phyloP scores from a whole-genome alignment of 805 yeast genomes.

The Wickerhamomyces strasburgensis region DNA sequence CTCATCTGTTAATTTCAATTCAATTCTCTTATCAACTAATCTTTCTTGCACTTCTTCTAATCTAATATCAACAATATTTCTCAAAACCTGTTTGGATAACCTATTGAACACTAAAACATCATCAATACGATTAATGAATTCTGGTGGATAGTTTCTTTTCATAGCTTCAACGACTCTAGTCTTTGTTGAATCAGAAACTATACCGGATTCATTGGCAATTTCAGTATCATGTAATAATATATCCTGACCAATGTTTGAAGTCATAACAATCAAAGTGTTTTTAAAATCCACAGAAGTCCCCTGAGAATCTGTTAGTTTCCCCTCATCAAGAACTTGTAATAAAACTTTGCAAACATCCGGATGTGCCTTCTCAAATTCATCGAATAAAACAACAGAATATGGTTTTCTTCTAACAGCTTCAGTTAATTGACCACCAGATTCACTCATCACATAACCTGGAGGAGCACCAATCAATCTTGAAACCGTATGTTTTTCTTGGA shows the following conservation, averaged over 20 bases:
- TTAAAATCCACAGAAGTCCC: slow-evolving; percentile 93
- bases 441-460: slow-evolving; percentile 96
- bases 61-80: slow-evolving; percentile 81
- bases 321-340: slow-evolving; percentile 92
- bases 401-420: slow-evolving; percentile 96
- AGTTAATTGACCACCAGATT: slow-evolving; percentile 88
- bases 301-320: slow-evolving; percentile 88
- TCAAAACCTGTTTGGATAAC: slow-evolving; percentile 67
- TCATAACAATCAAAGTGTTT: slow-evolving; percentile 93
- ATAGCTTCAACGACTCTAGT: slow-evolving; percentile 60
- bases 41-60: slow-evolving; percentile 77
- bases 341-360: slow-evolving; percentile 88
- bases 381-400: slow-evolving; percentile 86
- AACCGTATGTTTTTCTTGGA: slow-evolving; percentile 90
- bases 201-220: slow-evolving; percentile 48
- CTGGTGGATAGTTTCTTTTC: slow-evolving; percentile 81
- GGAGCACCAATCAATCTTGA: slow-evolving; percentile 95
- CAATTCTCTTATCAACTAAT: slow-evolving; percentile 72
- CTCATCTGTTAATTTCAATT: slow-evolving; percentile 45
- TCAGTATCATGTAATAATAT: slow-evolving; percentile 62
- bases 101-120: slow-evolving; percentile 93
- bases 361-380: slow-evolving; percentile 96
- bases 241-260: slow-evolving; percentile 95
- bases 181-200: slow-evolving; percentile 50
- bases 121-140: slow-evolving; percentile 89